Base-by-base conservation (phyloP, 1,284 basidiomycete genomes). In the Malassezia sympodialis region DNA sequence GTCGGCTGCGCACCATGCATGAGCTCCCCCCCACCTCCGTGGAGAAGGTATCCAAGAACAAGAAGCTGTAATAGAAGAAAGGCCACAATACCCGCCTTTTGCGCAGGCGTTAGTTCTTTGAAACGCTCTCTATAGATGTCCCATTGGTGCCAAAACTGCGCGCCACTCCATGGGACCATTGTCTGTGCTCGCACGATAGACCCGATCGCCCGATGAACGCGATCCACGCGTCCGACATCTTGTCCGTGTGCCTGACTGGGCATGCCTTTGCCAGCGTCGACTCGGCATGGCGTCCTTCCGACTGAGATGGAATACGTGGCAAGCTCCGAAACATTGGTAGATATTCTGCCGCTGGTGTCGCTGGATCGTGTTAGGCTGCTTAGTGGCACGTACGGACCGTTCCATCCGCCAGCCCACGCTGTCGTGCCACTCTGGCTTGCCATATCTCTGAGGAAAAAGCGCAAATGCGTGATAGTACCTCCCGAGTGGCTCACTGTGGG, bases 391-490 rank as follows among this genome's bases (percentile, higher is more conserved):
- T 96, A 90, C 68, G 94, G 94, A 1, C 93, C 94, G 10, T 83
- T 98, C 50, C 79, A 84, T 12, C 93, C 94, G 6, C 90, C 93
- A 11, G 80, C 82, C 41, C 86, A 86, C 72, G 80, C 84, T 21
- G 80, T 80, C 57, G 83, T 96, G 10, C 94, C 94, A 0, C 79
- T 96, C 5, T 98, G 93, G 94, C 85, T 98, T 76, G 93, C 90
- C 0, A 78, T 88, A 6, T 89, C 93, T 66, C 79, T 98, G 51
- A 96, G 96, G 76, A 76, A 85, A 63, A 94, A 94, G 79, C 85
- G 87, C 67, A 93, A 93, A 75, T 96, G 93, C 61, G 82, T 88
- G 62, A 87, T 98, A 41, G 80, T 96, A 5, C 80, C 88, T 0
- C 93, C 93, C 1, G 79, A 82, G 24, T 98, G 93, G 93, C 79